phyloP scores from a whole-genome alignment of 2,329 filamentous ascomycete genomes.

The Metarhizium anisopliae region DNA sequence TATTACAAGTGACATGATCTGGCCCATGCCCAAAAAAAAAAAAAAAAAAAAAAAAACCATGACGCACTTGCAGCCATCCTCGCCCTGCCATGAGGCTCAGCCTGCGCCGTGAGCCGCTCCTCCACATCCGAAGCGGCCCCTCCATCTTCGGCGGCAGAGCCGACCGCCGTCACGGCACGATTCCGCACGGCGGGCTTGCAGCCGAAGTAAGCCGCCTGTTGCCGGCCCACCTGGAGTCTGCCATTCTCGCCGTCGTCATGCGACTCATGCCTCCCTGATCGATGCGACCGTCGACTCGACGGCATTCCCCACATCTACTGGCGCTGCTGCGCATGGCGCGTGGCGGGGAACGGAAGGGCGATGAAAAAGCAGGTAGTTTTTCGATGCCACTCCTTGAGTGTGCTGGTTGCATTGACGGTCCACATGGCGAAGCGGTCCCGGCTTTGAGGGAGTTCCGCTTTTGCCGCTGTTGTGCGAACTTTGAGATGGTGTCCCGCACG shows the following conservation, averaged over 20 bases:
- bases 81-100: too few species aligned
- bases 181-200: conserved; percentile 19
- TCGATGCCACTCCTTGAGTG: neutral
- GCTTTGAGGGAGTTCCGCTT: neutral
- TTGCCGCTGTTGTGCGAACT: neutral
- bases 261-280: too few species aligned
- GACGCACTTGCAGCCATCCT: too few species aligned
- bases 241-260: too few species aligned
- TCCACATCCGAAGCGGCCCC: conserved; percentile 6
- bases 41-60: too few species aligned
- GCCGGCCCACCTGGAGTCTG: conserved; percentile 16
- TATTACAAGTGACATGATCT: too few species aligned
- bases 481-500: neutral
- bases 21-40: too few species aligned
- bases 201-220: conserved; percentile 32
- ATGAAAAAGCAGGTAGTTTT: neutral
- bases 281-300: neutral
- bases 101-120: neutral
- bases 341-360: too few species aligned
- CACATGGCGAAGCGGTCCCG: too few species aligned
- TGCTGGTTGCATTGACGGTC: too few species aligned
- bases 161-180: neutral
- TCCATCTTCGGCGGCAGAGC: conserved; percentile 2
- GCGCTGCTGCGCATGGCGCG: too few species aligned
- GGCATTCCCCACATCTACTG: neutral